These are phyloP conservation scores for Thecaphora frezii DNA, from an alignment of 1,284 basidiomycete genomes.

Conservation along the genomic window DNA sequence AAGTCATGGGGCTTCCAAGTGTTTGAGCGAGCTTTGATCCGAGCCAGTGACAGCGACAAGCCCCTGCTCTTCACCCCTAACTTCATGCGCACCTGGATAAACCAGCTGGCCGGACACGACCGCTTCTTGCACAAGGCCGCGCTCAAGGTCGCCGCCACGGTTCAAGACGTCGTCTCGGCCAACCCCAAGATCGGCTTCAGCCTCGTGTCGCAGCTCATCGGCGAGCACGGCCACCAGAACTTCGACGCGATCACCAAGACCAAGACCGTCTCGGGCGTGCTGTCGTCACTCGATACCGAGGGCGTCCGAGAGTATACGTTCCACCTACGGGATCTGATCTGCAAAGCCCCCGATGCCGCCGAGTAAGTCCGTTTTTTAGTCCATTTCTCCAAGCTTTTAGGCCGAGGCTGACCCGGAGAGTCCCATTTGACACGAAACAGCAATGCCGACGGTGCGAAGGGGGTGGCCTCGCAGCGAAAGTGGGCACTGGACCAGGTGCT, in stretches of 20 bases:
- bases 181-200: slow-evolving; percentile 81
- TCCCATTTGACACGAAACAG: too few species aligned
- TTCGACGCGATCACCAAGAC: slow-evolving; percentile 91
- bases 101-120: slow-evolving; percentile 84
- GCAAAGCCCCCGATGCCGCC: slow-evolving; percentile 12
- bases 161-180: slow-evolving; percentile 73
- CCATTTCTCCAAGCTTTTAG: too few species aligned
- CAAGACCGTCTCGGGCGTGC: slow-evolving; percentile 84
- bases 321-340: slow-evolving; percentile 63
- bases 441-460: not conserved
- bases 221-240: slow-evolving; percentile 79
- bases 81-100: slow-evolving; percentile 95
- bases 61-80: slow-evolving; percentile 90
- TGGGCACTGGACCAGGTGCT: slow-evolving; percentile 89
- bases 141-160: slow-evolving; percentile 63
- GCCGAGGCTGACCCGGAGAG: too few species aligned
- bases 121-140: slow-evolving; percentile 87
- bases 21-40: slow-evolving; percentile 76
- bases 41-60: slow-evolving; percentile 69
- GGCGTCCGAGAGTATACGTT: slow-evolving; percentile 79
- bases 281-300: slow-evolving; percentile 72
- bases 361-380: too few species aligned
- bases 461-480: slow-evolving; percentile 46
- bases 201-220: slow-evolving; percentile 81
- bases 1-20: slow-evolving; percentile 96